Evolutionary conservation across 257 asterid species (phyloP).

Genomic region (Solanum lycopersicoides): DNA sequence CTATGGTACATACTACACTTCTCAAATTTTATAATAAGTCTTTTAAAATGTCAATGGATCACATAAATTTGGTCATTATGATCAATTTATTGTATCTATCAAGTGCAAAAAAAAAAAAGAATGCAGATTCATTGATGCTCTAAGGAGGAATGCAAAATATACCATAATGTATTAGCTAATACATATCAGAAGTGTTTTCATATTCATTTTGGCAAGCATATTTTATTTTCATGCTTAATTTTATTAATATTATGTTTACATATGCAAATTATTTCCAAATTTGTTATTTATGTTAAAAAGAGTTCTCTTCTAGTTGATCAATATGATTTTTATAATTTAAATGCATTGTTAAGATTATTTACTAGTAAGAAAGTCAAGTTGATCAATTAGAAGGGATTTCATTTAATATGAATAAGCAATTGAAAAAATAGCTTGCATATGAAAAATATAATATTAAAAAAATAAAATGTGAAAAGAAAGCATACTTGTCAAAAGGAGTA

Average conservation of each 20-base stretch:
- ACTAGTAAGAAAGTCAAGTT: background rate
- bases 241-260: background rate
- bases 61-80: conserved; percentile 20
- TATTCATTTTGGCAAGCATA: conserved; percentile 31
- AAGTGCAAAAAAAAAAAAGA: conserved; percentile 17
- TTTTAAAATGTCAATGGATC: conserved; percentile 20
- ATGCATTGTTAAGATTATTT: background rate
- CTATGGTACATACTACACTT: conserved; percentile 24
- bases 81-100: conserved; percentile 29
- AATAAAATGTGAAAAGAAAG: background rate
- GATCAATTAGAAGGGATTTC: background rate
- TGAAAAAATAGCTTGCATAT: background rate
- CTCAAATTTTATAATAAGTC: conserved; percentile 35
- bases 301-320: background rate
- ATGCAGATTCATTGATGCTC: conserved; percentile 26
- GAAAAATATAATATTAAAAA: background rate
- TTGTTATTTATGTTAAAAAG: background rate
- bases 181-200: conserved; percentile 27
- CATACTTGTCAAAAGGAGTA: conserved; percentile 32
- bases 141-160: conserved; percentile 31
- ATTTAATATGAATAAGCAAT: background rate
- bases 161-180: conserved; percentile 27
- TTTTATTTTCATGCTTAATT: background rate
- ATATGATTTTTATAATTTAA: background rate
- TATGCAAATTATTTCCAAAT: background rate